phyloP scores from a whole-genome alignment of 2,329 filamentous ascomycete genomes.

The Trematosphaeria pertusa region DNA sequence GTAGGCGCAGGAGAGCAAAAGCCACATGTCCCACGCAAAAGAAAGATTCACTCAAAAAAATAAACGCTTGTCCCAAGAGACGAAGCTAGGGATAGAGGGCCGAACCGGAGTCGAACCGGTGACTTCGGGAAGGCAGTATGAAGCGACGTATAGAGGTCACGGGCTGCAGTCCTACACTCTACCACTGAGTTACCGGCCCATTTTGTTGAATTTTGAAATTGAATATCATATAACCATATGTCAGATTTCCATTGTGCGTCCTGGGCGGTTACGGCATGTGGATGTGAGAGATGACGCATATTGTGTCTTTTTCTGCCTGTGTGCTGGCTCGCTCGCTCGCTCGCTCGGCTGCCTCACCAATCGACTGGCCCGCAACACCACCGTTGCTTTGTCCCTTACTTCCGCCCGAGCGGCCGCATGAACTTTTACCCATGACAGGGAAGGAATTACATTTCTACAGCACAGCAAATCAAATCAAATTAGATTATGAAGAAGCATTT shows the following conservation, averaged over 20 bases:
- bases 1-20: no score
- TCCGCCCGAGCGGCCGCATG: no score
- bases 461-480: background rate
- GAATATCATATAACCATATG: background rate
- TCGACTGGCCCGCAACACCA: background rate
- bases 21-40: no score
- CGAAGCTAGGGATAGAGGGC: no score
- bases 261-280: background rate
- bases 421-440: no score
- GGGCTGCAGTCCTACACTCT: slow-evolving; percentile 38
- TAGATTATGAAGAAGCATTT: no score
- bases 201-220: slow-evolving; percentile 1
- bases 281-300: no score
- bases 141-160: no score
- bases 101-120: slow-evolving; percentile 38
- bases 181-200: slow-evolving; percentile 27
- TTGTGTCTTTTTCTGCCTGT: no score
- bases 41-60: no score
- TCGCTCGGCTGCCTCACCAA: background rate
- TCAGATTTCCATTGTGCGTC: background rate
- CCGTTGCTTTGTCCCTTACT: background rate
- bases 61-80: no score
- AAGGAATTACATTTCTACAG: no score
- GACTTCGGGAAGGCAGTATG: slow-evolving; percentile 34
- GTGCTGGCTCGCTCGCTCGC: background rate